These are phyloP conservation scores for Puya raimondii DNA, from an alignment of 176 grass and related monocot species.

Conservation along the genomic window DNA sequence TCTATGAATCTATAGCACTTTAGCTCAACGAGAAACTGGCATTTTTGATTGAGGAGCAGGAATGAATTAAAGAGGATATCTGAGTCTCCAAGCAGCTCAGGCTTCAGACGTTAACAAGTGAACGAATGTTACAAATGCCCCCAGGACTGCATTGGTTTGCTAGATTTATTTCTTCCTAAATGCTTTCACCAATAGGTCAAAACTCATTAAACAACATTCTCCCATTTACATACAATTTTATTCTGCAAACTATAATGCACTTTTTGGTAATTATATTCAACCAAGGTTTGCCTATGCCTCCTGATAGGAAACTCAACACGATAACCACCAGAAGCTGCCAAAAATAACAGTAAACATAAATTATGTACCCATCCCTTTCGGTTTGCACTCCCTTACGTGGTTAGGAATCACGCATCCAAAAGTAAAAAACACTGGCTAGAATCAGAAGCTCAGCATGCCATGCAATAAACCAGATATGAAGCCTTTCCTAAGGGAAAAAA, in stretches of 20 bases:
- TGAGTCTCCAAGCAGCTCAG: neutral
- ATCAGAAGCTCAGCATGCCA: slow-evolving; percentile 1
- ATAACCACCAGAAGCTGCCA: neutral
- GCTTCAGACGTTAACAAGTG: neutral
- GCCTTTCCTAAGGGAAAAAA: neutral
- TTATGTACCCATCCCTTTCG: neutral
- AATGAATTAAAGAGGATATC: neutral
- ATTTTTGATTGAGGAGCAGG: neutral
- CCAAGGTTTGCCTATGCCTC: neutral
- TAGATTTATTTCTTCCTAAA: neutral
- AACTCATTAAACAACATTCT: neutral
- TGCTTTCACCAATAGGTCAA: neutral
- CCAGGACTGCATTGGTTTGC: neutral
- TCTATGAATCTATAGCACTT: neutral
- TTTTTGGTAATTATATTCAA: too few species aligned
- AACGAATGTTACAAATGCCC: neutral
- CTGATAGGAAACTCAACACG: neutral
- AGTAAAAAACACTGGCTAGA: neutral
- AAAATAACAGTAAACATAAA: neutral
- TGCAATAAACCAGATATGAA: neutral
- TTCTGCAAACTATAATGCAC: too few species aligned
- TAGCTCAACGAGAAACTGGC: neutral
- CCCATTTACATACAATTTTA: too few species aligned
- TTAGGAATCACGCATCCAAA: neutral
- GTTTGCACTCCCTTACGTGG: neutral